Evolutionary conservation across 2,329 filamentous ascomycete genomes (phyloP).

Genomic region (Xylariales sp.): DNA sequence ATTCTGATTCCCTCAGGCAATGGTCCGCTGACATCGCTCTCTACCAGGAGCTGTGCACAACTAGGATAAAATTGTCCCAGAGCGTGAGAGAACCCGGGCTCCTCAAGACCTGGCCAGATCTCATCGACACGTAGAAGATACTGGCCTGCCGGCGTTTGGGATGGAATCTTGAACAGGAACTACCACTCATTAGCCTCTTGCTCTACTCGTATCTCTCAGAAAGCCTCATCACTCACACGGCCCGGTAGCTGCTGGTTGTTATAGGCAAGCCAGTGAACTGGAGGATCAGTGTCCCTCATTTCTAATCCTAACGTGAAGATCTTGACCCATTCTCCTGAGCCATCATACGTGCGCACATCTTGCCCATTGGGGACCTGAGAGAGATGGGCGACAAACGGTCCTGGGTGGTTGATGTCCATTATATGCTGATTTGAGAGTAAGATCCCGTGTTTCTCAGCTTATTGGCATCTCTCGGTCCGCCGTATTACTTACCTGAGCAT

Average conservation of each 20-base stretch:
- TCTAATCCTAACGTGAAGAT: constrained; percentile 14
- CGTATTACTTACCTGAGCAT: neutral
- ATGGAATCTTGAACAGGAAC: constrained; percentile 15
- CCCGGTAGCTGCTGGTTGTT: neutral
- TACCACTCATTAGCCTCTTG: constrained; percentile 1
- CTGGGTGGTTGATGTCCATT: constrained; percentile 13
- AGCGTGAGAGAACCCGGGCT: neutral
- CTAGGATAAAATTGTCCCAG: constrained; percentile 8
- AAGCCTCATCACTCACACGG: neutral
- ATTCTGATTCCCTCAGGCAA: constrained; percentile 10
- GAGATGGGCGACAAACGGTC: constrained; percentile 14
- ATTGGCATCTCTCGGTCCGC: neutral
- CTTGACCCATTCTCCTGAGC: constrained; percentile 17
- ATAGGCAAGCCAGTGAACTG: constrained; percentile 4
- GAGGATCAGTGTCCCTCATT: neutral
- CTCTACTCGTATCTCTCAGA: too few relatives aligned
- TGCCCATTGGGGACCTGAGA: constrained; percentile 13
- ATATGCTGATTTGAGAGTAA: constrained; percentile 1
- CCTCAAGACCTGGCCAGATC: neutral
- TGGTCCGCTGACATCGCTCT: constrained; percentile 4
- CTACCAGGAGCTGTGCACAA: constrained; percentile 11
- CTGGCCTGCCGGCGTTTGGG: constrained; percentile 14
- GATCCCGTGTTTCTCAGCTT: neutral
- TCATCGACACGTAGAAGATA: constrained; percentile 14
- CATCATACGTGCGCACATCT: constrained; percentile 14